Evolutionary conservation across 2,329 filamentous ascomycete genomes (phyloP).

Genomic region (Boeremia lycopersici): DNA sequence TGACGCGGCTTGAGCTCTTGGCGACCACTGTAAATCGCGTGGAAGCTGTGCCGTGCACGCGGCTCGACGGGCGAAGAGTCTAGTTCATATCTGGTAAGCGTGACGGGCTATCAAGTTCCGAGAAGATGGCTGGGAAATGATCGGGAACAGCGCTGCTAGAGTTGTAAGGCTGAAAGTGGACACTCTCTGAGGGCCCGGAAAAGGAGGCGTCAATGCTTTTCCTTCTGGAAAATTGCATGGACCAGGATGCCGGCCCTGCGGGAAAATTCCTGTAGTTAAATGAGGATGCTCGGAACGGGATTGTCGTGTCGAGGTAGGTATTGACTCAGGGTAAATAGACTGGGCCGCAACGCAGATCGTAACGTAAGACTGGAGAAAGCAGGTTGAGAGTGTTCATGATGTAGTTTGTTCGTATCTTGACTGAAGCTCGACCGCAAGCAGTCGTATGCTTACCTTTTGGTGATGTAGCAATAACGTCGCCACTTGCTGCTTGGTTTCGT

Average conservation of each 20-base stretch:
- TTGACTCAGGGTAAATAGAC: slow-evolving; percentile 17
- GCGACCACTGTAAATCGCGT: slow-evolving; percentile 23
- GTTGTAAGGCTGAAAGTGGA: slow-evolving; percentile 15
- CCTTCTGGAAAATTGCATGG: slow-evolving; percentile 26
- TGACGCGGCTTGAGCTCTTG: slow-evolving; percentile 8
- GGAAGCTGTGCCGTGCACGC: slow-evolving; percentile 32
- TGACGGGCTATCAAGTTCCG: slow-evolving; percentile 10
- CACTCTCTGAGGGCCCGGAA: slow-evolving; percentile 18
- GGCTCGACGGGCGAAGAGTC: slow-evolving; percentile 9
- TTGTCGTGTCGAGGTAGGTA: slow-evolving; percentile 6
- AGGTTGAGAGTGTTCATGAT: slow-evolving; percentile 6
- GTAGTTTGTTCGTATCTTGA: slow-evolving; percentile 5
- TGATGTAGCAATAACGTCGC: not conserved
- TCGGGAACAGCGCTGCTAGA: slow-evolving; percentile 16
- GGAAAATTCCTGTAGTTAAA: slow-evolving; percentile 18
- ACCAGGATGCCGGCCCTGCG: slow-evolving; percentile 23
- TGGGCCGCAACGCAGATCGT: slow-evolving; percentile 12
- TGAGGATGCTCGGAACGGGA: slow-evolving; percentile 15
- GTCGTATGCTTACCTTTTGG: not conserved
- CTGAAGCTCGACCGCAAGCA: not conserved
- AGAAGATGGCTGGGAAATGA: slow-evolving; percentile 24
- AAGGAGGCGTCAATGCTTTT: slow-evolving; percentile 29
- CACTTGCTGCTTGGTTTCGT: not conserved
- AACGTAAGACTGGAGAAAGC: slow-evolving; percentile 11
- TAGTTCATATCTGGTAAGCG: slow-evolving; percentile 17